A percentile compares a stretch with the other conserved stretches of the same genome.
These are phyloP conservation scores for Dothiorella sarmentorum DNA, from an alignment of 2,329 filamentous ascomycete genomes.

Conservation along the genomic window DNA sequence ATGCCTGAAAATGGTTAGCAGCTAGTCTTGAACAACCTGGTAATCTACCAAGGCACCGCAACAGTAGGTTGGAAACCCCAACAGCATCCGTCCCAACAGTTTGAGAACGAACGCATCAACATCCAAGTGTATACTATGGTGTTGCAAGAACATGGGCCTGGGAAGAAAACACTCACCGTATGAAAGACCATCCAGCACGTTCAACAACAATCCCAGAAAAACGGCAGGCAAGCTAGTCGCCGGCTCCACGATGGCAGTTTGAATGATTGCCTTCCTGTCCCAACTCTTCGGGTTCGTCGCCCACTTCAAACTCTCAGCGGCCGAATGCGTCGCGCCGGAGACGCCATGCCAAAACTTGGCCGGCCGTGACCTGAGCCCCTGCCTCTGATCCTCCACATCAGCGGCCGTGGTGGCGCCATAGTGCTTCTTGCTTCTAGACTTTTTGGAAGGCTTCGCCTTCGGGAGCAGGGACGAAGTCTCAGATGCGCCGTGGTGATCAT, in stretches of 20 bases:
- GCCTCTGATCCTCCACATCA: constrained; percentile 16
- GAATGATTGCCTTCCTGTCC: constrained; percentile 64
- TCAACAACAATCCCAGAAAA: constrained; percentile 81
- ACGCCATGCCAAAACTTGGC: constrained; percentile 4
- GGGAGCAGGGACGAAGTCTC: constrained; percentile 40
- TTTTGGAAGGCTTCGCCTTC: too few relatives aligned
- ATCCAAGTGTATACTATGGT: too few relatives aligned
- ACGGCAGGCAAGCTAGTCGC: constrained; percentile 77
- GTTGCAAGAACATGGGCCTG: too few relatives aligned
- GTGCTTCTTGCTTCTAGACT: constrained; percentile 20
- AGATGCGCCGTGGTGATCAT: constrained; percentile 1
- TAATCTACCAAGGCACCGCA: too few relatives aligned
- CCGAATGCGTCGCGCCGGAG: not conserved
- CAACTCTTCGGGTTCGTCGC: constrained; percentile 64
- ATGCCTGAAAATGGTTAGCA: constrained; percentile 55
- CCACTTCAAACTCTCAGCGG: not conserved
- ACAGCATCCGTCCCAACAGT: too few relatives aligned
- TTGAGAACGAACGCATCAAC: too few relatives aligned
- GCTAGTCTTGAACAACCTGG: too few relatives aligned
- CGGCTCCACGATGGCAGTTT: constrained; percentile 59
- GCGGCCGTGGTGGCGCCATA: constrained; percentile 9
- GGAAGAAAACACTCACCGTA: constrained; percentile 58
- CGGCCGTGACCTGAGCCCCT: not conserved
- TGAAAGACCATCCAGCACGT: constrained; percentile 89
- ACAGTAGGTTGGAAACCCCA: not conserved